Percentiles rank a stretch among this genome's conserved stretches.
Evolutionary conservation across 2,329 filamentous ascomycete genomes (phyloP).

Genomic region (Tolypocladium sp.): DNA sequence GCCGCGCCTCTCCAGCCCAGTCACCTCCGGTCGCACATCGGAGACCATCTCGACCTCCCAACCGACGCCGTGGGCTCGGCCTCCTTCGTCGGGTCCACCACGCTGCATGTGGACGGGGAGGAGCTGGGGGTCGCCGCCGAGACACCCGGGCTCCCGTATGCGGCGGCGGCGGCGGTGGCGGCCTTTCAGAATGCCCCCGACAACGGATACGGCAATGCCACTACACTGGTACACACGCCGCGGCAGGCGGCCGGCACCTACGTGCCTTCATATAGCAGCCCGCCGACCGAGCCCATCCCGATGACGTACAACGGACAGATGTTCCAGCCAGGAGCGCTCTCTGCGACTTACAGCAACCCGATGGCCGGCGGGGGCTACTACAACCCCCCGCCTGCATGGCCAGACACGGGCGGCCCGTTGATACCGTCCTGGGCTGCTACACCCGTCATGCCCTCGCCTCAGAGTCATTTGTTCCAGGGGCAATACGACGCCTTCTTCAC

Average conservation of each 20-base stretch:
- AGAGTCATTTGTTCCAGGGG: not conserved
- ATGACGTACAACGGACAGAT: not conserved
- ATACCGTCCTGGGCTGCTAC: not conserved
- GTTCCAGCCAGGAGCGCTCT: not conserved
- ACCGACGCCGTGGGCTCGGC: not conserved
- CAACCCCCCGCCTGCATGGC: not conserved
- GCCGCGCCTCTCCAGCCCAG: not conserved
- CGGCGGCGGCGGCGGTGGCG: not conserved
- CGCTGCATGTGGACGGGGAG: not conserved
- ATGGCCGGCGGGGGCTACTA: not conserved
- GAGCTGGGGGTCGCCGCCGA: not conserved
- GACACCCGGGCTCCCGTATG: not conserved
- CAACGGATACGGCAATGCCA: not conserved
- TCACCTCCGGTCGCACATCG: not conserved
- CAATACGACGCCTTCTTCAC: not conserved
- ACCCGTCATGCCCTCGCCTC: not conserved
- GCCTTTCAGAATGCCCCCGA: not conserved
- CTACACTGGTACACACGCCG: not conserved
- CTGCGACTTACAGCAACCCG: not conserved
- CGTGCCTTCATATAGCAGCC: not conserved
- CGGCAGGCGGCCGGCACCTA: not conserved
- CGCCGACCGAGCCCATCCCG: not conserved
- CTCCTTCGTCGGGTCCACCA: not conserved
- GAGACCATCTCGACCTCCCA: not conserved
- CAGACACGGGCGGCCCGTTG: not conserved